These are phyloP conservation scores for Mallotus repandus DNA, from an alignment of 441 rosid species.

Conservation along the genomic window DNA sequence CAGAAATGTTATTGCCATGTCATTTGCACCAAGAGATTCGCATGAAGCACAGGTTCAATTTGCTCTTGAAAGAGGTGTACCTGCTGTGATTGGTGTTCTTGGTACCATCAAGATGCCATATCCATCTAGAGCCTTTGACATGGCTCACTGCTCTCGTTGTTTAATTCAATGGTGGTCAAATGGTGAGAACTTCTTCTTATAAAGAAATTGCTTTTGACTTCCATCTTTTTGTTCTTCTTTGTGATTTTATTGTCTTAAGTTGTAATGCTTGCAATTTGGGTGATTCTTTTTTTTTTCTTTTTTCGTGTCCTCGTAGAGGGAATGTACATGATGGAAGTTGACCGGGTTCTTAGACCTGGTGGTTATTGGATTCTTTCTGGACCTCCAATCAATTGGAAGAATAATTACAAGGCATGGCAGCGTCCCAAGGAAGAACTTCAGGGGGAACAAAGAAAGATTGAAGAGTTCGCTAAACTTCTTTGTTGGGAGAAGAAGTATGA, in stretches of 20 bases:
- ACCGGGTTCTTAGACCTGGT: slow-evolving; percentile 88
- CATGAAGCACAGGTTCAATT: slow-evolving; percentile 99
- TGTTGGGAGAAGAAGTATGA: slow-evolving; percentile 96
- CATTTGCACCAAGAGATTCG: slow-evolving; percentile 96
- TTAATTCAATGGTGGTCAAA: slow-evolving; percentile 93
- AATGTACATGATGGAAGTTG: slow-evolving; percentile 79
- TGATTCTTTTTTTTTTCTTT: slow-evolving; percentile 19
- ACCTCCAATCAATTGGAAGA: slow-evolving; percentile 89
- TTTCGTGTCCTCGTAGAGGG: slow-evolving; percentile 52
- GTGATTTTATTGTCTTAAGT: slow-evolving; percentile 13
- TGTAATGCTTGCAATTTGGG: slow-evolving; percentile 5
- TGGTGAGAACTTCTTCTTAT: slow-evolving; percentile 47
- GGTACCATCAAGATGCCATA: slow-evolving; percentile 88
- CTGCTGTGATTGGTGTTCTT: slow-evolving; percentile 96
- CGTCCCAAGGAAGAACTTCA: slow-evolving; percentile 70
- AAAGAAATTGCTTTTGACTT: slow-evolving; percentile 3
- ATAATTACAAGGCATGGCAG: slow-evolving; percentile 72
- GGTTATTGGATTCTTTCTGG: slow-evolving; percentile 95
- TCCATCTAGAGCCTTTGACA: slow-evolving; percentile 91
- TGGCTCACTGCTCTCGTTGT: slow-evolving; percentile 99
- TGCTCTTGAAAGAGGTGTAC: slow-evolving; percentile 98
- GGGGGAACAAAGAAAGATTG: slow-evolving; percentile 75
- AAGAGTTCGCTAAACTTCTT: slow-evolving; percentile 68
- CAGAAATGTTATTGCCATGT: slow-evolving; percentile 91
- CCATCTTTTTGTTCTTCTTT: neutral